Evolutionary conservation across 2,329 filamentous ascomycete species (phyloP).

Genomic region (Beauveria pseudobassiana): DNA sequence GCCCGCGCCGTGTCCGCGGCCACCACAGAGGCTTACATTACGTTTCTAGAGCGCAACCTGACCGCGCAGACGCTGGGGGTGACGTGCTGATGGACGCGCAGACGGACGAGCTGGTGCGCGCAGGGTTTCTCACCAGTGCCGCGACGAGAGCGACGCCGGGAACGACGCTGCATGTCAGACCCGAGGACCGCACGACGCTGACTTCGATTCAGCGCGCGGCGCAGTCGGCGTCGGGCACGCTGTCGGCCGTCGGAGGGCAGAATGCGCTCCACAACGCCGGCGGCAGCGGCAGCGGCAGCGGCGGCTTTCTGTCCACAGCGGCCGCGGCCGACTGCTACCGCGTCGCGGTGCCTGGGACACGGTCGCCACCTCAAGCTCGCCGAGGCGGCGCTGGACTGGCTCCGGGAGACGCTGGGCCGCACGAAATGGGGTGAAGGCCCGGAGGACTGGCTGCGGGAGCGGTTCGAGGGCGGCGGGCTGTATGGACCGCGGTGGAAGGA

Average conservation of each 20-base stretch:
- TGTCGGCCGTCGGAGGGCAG: conserved; percentile 62
- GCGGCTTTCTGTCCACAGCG: conserved; percentile 6
- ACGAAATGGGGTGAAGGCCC: conserved; percentile 57
- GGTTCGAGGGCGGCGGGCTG: conserved; percentile 58
- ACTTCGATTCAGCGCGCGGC: conserved; percentile 56
- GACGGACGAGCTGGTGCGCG: conserved; percentile 51
- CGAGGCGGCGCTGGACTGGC: conserved; percentile 51
- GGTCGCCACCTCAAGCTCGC: conserved; percentile 62
- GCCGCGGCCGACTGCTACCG: conserved; percentile 30
- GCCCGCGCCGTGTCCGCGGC: conserved; percentile 29
- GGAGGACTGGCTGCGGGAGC: conserved; percentile 53
- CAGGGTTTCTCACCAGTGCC: conserved; percentile 58
- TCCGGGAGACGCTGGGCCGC: conserved; percentile 50
- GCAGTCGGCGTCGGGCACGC: conserved; percentile 58
- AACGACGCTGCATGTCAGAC: conserved; percentile 36
- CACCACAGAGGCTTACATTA: conserved; percentile 43
- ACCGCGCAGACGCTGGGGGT: conserved; percentile 26
- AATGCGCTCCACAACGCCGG: conserved; percentile 57
- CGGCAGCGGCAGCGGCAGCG: conserved; percentile 36
- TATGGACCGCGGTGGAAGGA: conserved; percentile 50
- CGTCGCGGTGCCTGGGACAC: conserved; percentile 59
- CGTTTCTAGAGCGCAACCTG: conserved; percentile 43
- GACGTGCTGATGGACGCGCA: conserved; percentile 35
- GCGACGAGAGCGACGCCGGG: conserved; percentile 21
- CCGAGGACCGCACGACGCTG: conserved; percentile 47